Evolutionary conservation across 768 basidiomycete species (phyloP), one percentile per base, ranked within the genome.

Genomic region (Candolleomyces eurysporus): DNA sequence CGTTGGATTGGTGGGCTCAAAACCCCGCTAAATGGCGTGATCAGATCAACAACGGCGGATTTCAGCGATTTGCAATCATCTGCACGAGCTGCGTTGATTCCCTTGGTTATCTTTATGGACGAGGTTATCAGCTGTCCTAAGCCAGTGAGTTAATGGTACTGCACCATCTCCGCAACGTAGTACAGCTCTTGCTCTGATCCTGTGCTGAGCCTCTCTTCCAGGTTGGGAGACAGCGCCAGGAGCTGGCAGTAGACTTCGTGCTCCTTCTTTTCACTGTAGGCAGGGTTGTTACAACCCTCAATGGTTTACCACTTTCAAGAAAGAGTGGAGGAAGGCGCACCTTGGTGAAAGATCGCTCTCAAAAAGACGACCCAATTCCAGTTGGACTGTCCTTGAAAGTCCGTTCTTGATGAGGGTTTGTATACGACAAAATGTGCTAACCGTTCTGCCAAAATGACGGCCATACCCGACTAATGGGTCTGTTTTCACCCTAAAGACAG

Each of bases 11-110:
- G 58, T 8, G 64, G 66, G 3, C 10, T 51, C 2, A 68, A 50
- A 16, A 61, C 19, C 16, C 63, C 58, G 10, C 67, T 64, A 42
- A 50, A 59, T 1, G 67, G 66, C 11, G 63, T 66, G 5, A 73
- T 69, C 72, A 71, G 72, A 21, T 69, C 63, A 5, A 71, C 32
- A 19, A 69, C 56, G 3, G 66, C 60, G 4, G 61, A 59, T 61
- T 71, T 73, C 4, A 68, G 39, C 17, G 50, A 54, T 21, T 53
- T 53, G 6, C 62, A 65, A 48, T 67, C 66, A 55, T 68, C 64
- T 57, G 62, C 32, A 32, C 67, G 45, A 6, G 69, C 65, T 11
- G 64, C 51, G 48, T 58, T 57, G 13, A 63, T 57, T 16, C 72
- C 66, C 57, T 69, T 71, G 31, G 66, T 65, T 17, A 72, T 48